Percentiles rank a stretch among this genome's conserved stretches.
Conservation (phyloP, 2,329 filamentous ascomycete genomes). For the Nakataea oryzae region DNA sequence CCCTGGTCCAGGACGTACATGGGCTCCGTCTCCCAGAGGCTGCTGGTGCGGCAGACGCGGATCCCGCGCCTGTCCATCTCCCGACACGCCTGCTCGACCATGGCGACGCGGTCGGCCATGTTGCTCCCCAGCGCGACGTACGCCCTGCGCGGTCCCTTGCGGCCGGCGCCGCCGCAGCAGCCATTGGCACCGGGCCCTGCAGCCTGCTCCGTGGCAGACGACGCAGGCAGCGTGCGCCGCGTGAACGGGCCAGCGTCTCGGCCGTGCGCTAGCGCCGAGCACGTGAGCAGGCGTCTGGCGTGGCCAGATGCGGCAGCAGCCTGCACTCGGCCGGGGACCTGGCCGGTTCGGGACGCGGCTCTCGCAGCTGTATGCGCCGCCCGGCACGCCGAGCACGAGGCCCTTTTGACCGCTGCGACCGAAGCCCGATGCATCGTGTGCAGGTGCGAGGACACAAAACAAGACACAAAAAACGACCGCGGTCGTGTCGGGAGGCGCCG, state of each 20-base stretch:
- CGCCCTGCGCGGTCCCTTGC: slow-evolving; percentile 34
- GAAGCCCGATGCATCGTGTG: not conserved
- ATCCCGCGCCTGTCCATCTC: slow-evolving; percentile 68
- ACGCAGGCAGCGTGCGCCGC: slow-evolving; percentile 8
- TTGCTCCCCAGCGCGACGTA: slow-evolving; percentile 92
- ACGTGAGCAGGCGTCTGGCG: not conserved
- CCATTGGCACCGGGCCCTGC: slow-evolving; percentile 9
- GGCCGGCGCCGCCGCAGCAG: slow-evolving; percentile 12
- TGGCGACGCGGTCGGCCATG: slow-evolving; percentile 70
- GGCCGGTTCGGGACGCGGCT: not conserved
- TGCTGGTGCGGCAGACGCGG: slow-evolving; percentile 68
- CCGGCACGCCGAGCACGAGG: not conserved
- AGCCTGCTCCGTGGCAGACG: not conserved
- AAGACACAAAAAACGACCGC: no score
- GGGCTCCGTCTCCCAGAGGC: slow-evolving; percentile 85
- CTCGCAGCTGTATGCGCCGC: not conserved
- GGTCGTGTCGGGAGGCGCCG: no score
- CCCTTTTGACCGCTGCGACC: not conserved
- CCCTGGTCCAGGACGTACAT: slow-evolving; percentile 94
- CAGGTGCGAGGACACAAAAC: not conserved
- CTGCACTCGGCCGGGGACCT: not conserved
- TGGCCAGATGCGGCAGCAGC: not conserved
- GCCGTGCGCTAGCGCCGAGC: not conserved
- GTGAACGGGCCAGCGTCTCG: not conserved
- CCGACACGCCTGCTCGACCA: slow-evolving; percentile 75